Conservation (phyloP, 2,329 filamentous ascomycete genomes). For the Lithohypha guttulata region DNA sequence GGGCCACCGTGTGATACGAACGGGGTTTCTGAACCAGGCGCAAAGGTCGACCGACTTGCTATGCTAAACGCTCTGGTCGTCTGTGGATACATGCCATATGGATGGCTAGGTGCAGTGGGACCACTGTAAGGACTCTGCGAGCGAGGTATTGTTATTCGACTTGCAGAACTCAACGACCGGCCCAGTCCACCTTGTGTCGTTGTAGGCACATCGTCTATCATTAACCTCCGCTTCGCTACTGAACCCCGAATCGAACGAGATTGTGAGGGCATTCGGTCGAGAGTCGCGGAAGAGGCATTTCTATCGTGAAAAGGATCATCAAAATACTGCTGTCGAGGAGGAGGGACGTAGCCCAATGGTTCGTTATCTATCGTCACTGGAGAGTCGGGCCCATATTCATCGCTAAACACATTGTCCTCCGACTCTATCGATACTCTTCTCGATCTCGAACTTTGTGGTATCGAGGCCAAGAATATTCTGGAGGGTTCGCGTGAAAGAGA, state of each 20-base stretch:
- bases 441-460: constrained; percentile 8
- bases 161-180: constrained; percentile 35
- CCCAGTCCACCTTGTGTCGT: constrained; percentile 26
- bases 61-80: constrained; percentile 51
- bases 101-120: constrained; percentile 65
- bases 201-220: constrained; percentile 25
- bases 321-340: constrained; percentile 25
- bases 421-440: constrained; percentile 13
- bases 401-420: constrained; percentile 38
- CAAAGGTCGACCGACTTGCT: constrained; percentile 59
- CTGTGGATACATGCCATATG: constrained; percentile 77
- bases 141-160: constrained; percentile 36
- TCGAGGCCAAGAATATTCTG: background rate
- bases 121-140: constrained; percentile 57
- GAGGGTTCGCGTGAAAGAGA: constrained; percentile 5
- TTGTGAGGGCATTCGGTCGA: constrained; percentile 20
- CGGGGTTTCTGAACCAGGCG: constrained; percentile 43
- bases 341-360: constrained; percentile 2
- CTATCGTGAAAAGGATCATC: constrained; percentile 26
- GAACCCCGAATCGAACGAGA: constrained; percentile 10
- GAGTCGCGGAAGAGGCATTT: constrained; percentile 20
- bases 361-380: constrained; percentile 25
- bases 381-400: constrained; percentile 37
- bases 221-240: constrained; percentile 7
- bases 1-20: constrained; percentile 53